Evolutionary conservation across 805 yeast species (phyloP).

Genomic region (Ogataea dorogensis): DNA sequence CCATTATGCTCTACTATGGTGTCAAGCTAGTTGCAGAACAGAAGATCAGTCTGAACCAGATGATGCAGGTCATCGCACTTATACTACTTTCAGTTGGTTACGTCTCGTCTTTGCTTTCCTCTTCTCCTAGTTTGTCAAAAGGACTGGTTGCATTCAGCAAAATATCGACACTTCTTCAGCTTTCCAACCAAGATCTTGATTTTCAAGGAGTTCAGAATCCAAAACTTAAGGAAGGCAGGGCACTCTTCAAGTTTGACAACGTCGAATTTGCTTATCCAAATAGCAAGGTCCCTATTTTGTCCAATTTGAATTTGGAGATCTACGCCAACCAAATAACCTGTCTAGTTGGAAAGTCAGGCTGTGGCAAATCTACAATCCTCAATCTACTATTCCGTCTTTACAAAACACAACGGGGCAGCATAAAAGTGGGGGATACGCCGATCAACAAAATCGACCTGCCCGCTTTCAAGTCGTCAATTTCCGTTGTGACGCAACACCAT

Average conservation of each 20-base stretch:
- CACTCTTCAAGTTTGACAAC: slow-evolving; percentile 39
- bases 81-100: slow-evolving; percentile 70
- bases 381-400: slow-evolving; percentile 57
- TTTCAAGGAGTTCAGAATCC: slow-evolving; percentile 37
- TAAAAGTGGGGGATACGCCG: slow-evolving; percentile 45
- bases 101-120: slow-evolving; percentile 55
- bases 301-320: slow-evolving; percentile 43
- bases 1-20: slow-evolving; percentile 77
- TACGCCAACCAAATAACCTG: slow-evolving; percentile 53
- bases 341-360: slow-evolving; percentile 82
- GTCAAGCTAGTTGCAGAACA: slow-evolving; percentile 60
- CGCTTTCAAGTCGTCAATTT: slow-evolving; percentile 51
- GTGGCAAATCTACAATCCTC: slow-evolving; percentile 83
- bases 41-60: slow-evolving; percentile 53
- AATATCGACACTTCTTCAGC: slow-evolving; percentile 41
- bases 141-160: slow-evolving; percentile 73
- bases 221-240: slow-evolving; percentile 1
- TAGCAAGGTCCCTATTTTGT: slow-evolving; percentile 40
- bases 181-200: slow-evolving; percentile 38
- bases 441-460: slow-evolving; percentile 44
- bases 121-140: slow-evolving; percentile 76
- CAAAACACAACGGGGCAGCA: slow-evolving; percentile 34
- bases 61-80: slow-evolving; percentile 69
- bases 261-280: slow-evolving; percentile 29
- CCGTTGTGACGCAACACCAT: slow-evolving; percentile 77